Evolutionary conservation across 2,329 filamentous ascomycete genomes (phyloP), one percentile per base, ranked within the genome.

Genomic region (Monilinia aucupariae): DNA sequence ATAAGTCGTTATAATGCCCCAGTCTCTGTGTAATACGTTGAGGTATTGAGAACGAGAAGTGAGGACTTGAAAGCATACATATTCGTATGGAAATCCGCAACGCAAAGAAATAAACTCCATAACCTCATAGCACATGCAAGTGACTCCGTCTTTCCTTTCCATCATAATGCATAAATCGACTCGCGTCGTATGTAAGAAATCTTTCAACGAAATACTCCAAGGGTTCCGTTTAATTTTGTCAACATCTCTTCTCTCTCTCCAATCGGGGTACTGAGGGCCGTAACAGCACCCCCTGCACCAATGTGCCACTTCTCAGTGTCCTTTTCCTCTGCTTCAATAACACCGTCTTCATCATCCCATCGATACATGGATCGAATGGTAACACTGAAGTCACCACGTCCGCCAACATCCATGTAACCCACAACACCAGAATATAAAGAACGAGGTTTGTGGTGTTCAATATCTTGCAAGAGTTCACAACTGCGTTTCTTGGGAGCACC

Each of bases 171-270:
- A 39, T 30, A 59, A 59, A 51, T 8, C 45, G 56, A 59, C 60
- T 58, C 45, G 52, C 60, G 43, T 58, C 52, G 52, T 50, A 25
- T 15, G 45, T 27, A 59, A 52, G 8, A 53, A 63, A 52, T 63
- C 47, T 37, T 39, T 62, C 39, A 63, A 48, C 62, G 49, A 64
- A 73, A 72, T 50, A 72, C 52, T 1, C 71, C 70, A 25, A 73
- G 49, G 3, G 70, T 72, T 10, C 70, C 70, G 61, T 65, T 67
- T 20, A 73, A 76, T 76, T 92, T 93, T 8, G 85, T 86, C 71
- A 88, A 80, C 92, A 97, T 97, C 79, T 97, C 94, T 65, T 96
- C 90, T 76, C 87, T 88, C 79, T 97, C 93, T 3, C 86, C 91
- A 64, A 87, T 81, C 0, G 88, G 80, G 3, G 88, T 90, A 73